phyloP scores from a whole-genome alignment of 208 protist species.

The Strigomonas galati region DNA sequence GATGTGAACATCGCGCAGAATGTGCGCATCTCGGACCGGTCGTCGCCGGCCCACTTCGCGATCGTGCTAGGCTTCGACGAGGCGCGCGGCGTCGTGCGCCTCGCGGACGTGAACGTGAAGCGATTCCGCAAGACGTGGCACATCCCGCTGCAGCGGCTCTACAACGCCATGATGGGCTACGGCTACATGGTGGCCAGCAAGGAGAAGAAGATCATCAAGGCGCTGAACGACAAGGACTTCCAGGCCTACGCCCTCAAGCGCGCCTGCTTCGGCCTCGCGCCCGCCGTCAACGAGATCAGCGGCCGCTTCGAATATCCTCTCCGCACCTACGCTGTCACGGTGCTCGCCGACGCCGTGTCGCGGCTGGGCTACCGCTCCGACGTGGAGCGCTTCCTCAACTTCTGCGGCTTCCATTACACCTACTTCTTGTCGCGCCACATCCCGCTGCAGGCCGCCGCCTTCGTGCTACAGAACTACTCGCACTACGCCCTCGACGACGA shows the following conservation, averaged over 20 bases:
- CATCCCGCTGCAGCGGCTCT: conserved; percentile 62
- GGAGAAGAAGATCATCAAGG: conserved; percentile 66
- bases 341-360: conserved; percentile 82
- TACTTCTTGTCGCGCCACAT: conserved; percentile 85
- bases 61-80: conserved; percentile 86
- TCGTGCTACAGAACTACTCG: conserved; percentile 76
- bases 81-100: conserved; percentile 58
- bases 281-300: conserved; percentile 27
- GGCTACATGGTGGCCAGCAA: conserved; percentile 82
- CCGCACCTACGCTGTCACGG: conserved; percentile 76
- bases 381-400: conserved; percentile 83
- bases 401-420: conserved; percentile 83
- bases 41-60: conserved; percentile 80
- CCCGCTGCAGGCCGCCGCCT: conserved; percentile 61
- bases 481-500: conserved; percentile 71
- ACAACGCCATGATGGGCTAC: conserved; percentile 86
- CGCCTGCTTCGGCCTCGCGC: conserved; percentile 68
- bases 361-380: conserved; percentile 70
- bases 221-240: conserved; percentile 53
- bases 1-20: conserved; percentile 85
- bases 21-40: conserved; percentile 48
- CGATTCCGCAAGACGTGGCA: conserved; percentile 90
- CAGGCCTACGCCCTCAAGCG: conserved; percentile 47
- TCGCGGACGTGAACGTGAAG: conserved; percentile 89
- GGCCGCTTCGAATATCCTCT: conserved; percentile 84